These are phyloP conservation scores for Marchantia polymorpha DNA, from an alignment of 225 moss, liverwort and hornwort species.

Conservation along the genomic window DNA sequence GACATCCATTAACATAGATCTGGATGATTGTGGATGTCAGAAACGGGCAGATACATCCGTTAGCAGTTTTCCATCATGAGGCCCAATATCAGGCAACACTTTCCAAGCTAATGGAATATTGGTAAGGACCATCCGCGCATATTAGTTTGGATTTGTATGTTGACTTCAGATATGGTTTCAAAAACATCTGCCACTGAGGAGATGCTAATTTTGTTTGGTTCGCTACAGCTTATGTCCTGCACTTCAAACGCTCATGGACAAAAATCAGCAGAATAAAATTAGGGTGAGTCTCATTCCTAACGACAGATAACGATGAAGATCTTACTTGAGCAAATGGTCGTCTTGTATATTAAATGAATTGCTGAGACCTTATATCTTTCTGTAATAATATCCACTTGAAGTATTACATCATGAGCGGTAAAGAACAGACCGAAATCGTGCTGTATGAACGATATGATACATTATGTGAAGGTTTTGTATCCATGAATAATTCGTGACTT, in stretches of 20 bases:
- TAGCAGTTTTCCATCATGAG: constrained; percentile 91
- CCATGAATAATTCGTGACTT: background rate
- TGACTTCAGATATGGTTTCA: too few relatives aligned
- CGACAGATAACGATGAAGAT: too few relatives aligned
- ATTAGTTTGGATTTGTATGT: too few relatives aligned
- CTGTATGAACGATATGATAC: background rate
- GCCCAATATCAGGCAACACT: constrained; percentile 88
- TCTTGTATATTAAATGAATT: too few relatives aligned
- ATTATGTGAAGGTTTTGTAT: background rate
- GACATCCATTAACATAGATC: background rate
- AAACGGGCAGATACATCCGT: constrained; percentile 72
- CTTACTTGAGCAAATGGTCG: too few relatives aligned
- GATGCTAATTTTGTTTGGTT: background rate
- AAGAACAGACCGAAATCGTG: background rate
- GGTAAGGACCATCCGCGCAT: constrained; percentile 31
- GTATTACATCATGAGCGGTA: background rate
- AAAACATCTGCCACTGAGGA: too few relatives aligned
- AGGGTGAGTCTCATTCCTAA: constrained; percentile 23
- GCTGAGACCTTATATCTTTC: too few relatives aligned
- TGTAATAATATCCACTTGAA: background rate
- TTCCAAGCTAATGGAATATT: constrained; percentile 91
- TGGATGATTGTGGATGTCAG: constrained; percentile 26
- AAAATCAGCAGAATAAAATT: constrained; percentile 43
- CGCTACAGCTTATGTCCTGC: constrained; percentile 47
- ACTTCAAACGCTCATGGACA: constrained; percentile 42